phyloP scores from a whole-genome alignment of 1,139 yeast genomes.

The Taphrina populina region DNA sequence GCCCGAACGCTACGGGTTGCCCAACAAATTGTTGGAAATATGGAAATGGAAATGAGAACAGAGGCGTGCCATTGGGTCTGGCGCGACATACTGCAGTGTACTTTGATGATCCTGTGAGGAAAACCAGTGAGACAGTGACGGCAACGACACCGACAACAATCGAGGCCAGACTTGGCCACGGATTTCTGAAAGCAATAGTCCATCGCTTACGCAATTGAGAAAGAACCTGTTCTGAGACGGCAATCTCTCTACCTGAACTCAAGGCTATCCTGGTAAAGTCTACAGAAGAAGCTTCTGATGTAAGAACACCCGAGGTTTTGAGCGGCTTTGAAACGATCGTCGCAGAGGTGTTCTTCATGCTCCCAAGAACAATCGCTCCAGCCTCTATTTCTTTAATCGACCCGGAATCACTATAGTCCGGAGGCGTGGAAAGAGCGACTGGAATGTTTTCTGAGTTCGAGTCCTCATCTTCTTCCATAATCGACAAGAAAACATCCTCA shows the following conservation, averaged over 20 bases:
- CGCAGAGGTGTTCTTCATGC: slow-evolving; percentile 7
- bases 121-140: slow-evolving; percentile 24
- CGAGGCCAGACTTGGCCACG: slow-evolving; percentile 42
- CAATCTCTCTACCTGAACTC: slow-evolving; percentile 17
- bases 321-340: not conserved
- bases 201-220: slow-evolving; percentile 45
- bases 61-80: slow-evolving; percentile 5
- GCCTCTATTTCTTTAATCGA: not conserved
- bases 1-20: slow-evolving; percentile 11
- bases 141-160: slow-evolving; percentile 27
- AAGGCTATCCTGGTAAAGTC: slow-evolving; percentile 7
- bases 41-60: slow-evolving; percentile 8
- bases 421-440: not conserved
- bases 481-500: slow-evolving; percentile 45
- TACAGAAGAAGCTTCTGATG: slow-evolving; percentile 21
- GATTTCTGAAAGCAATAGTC: slow-evolving; percentile 43
- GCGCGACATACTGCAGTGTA: slow-evolving; percentile 7
- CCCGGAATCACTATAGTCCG: not conserved
- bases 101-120: slow-evolving; percentile 2
- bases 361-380: not conserved
- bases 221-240: slow-evolving; percentile 28
- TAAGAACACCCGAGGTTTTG: not conserved
- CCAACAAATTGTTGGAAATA: slow-evolving; percentile 7
- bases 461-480: slow-evolving; percentile 45
- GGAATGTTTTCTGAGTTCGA: not conserved